Evolutionary conservation across 1,284 basidiomycete species (phyloP).

Genomic region (Sanghuangporus sanghuang): DNA sequence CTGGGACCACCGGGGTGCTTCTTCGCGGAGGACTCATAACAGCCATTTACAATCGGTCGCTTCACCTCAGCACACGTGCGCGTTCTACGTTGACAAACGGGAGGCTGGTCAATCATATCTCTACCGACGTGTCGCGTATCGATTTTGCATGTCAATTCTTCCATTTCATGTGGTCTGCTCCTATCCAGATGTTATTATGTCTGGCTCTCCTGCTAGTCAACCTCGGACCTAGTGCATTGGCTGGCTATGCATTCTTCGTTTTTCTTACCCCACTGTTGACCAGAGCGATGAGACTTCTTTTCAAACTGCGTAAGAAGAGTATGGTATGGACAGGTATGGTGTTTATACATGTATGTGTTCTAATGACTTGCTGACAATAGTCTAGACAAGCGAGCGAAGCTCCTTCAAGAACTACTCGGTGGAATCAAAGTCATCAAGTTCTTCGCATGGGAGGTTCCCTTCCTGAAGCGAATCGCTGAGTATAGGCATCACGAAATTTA

Average conservation of each 20-base stretch:
- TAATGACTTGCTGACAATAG: neutral
- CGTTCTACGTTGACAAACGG: constrained; percentile 70
- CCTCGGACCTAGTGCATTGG: constrained; percentile 77
- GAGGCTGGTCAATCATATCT: constrained; percentile 68
- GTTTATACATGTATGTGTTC: no score
- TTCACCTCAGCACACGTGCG: constrained; percentile 76
- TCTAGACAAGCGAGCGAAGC: constrained; percentile 76
- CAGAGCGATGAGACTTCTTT: constrained; percentile 70
- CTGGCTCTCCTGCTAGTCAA: constrained; percentile 64
- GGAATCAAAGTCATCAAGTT: constrained; percentile 91
- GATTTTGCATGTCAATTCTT: constrained; percentile 88
- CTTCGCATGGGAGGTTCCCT: constrained; percentile 78
- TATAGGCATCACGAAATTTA: constrained; percentile 73
- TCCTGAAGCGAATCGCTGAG: constrained; percentile 64
- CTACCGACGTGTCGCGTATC: constrained; percentile 87
- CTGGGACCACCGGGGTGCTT: constrained; percentile 72
- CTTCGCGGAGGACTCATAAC: constrained; percentile 85
- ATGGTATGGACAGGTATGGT: constrained; percentile 73
- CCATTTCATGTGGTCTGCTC: constrained; percentile 74
- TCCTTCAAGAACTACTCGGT: constrained; percentile 79
- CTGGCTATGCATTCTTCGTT: constrained; percentile 79
- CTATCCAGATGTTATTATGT: constrained; percentile 69
- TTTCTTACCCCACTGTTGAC: constrained; percentile 64
- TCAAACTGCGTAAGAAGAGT: constrained; percentile 65
- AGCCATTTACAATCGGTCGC: constrained; percentile 78